Evolutionary conservation across 345 rosid genomes (phyloP).

Genomic region (Sisymbrium altissimum): DNA sequence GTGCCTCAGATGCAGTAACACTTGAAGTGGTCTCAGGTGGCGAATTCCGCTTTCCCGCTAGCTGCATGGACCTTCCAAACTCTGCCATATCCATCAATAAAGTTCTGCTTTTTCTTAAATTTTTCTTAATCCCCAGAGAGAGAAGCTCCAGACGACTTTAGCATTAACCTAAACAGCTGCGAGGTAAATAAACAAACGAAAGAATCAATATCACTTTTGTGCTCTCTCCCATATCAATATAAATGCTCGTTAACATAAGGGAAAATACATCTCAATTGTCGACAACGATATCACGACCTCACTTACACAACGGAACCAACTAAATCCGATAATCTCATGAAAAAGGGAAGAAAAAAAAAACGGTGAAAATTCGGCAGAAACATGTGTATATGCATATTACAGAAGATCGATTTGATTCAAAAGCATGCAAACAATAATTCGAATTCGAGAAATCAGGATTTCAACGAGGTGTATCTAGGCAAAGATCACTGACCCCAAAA

Average conservation of each 20-base stretch:
- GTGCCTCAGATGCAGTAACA: constrained; percentile 35
- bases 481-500: background rate
- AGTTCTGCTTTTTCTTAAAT: background rate
- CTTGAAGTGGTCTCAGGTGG: constrained; percentile 39
- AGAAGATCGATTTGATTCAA: background rate
- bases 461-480: background rate
- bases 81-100: constrained; percentile 24
- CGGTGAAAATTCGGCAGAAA: background rate
- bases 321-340: background rate
- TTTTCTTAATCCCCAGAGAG: background rate
- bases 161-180: constrained; percentile 19
- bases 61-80: constrained; percentile 33
- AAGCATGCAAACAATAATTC: background rate
- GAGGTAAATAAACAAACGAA: background rate
- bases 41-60: constrained; percentile 59
- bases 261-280: background rate
- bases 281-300: background rate
- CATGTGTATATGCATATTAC: too few relatives aligned
- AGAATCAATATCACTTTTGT: background rate
- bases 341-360: background rate
- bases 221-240: background rate
- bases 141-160: background rate
- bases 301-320: background rate
- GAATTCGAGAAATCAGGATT: background rate
- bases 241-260: too few relatives aligned